These are phyloP conservation scores for Glycine latifolia DNA, from an alignment of 306 rosid genomes.

Conservation along the genomic window DNA sequence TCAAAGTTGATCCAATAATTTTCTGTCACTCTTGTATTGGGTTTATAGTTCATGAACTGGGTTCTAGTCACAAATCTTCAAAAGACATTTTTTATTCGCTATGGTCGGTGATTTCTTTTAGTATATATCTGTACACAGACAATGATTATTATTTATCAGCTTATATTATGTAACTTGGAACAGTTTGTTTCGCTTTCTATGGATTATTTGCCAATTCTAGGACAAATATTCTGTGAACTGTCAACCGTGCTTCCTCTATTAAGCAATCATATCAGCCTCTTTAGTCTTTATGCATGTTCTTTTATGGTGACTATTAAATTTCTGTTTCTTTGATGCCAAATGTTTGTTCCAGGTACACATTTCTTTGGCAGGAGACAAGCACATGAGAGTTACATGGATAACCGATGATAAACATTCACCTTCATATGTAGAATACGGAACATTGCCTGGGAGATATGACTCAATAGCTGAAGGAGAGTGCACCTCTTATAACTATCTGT, in stretches of 20 bases:
- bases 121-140: neutral
- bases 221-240: constrained; percentile 15
- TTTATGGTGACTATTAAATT: neutral
- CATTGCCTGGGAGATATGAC: constrained; percentile 66
- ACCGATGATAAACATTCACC: constrained; percentile 67
- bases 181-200: constrained; percentile 1
- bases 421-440: constrained; percentile 86
- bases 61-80: neutral
- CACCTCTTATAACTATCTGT: constrained; percentile 73
- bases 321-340: constrained; percentile 32
- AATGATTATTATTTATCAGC: neutral
- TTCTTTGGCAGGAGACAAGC: constrained; percentile 83
- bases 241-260: neutral
- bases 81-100: neutral
- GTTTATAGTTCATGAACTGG: neutral
- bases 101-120: neutral
- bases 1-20: neutral
- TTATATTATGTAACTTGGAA: neutral
- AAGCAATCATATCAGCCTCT: constrained; percentile 12
- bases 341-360: constrained; percentile 75
- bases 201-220: neutral
- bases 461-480: constrained; percentile 71
- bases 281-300: constrained; percentile 29
- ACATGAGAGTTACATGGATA: constrained; percentile 84
- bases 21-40: neutral